A percentile compares a stretch with the other conserved stretches of the same genome.
Evolutionary conservation across 2,329 filamentous ascomycete species (phyloP).

Genomic region (Fusarium sp.): DNA sequence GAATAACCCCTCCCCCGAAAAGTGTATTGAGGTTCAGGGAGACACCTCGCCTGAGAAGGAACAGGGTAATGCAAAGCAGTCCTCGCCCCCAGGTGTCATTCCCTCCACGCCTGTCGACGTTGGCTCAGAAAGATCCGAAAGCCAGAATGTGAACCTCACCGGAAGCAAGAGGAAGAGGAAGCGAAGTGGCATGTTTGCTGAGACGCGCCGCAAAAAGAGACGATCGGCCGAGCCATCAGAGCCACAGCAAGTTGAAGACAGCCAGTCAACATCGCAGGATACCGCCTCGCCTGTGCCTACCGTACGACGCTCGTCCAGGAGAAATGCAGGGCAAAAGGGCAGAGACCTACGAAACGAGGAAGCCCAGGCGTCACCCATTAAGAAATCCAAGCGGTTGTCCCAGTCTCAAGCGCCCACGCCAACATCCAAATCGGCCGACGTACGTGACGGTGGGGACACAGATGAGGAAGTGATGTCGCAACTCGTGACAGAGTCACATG

Average conservation of each 20-base stretch:
- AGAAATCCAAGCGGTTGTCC: slow-evolving; percentile 17
- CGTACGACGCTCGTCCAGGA: slow-evolving; percentile 45
- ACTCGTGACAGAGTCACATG: slow-evolving; percentile 57
- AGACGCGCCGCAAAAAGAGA: slow-evolving; percentile 50
- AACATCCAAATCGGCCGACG: slow-evolving; percentile 10
- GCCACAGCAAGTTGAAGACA: slow-evolving; percentile 34
- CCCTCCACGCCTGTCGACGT: slow-evolving; percentile 45
- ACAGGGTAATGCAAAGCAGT: slow-evolving; percentile 22
- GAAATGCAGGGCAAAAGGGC: slow-evolving; percentile 38
- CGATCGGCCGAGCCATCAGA: slow-evolving; percentile 41
- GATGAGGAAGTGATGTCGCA: slow-evolving; percentile 60
- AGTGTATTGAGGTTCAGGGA: slow-evolving; percentile 43
- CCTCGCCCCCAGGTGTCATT: slow-evolving; percentile 32
- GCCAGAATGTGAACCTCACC: slow-evolving; percentile 24
- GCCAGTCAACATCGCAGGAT: slow-evolving; percentile 39
- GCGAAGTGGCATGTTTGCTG: slow-evolving; percentile 38
- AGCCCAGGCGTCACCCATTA: slow-evolving; percentile 24
- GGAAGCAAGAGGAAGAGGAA: slow-evolving; percentile 51
- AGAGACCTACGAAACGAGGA: slow-evolving; percentile 27
- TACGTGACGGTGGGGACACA: slow-evolving; percentile 52
- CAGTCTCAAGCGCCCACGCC: slow-evolving; percentile 10
- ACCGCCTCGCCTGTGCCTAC: slow-evolving; percentile 34
- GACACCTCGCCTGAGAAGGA: slow-evolving; percentile 40
- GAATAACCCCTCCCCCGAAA: slow-evolving; percentile 9
- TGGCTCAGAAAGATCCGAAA: slow-evolving; percentile 23